phyloP scores from a whole-genome alignment of 2,329 filamentous ascomycete species.

The Hymenoscyphus fraxineus region DNA sequence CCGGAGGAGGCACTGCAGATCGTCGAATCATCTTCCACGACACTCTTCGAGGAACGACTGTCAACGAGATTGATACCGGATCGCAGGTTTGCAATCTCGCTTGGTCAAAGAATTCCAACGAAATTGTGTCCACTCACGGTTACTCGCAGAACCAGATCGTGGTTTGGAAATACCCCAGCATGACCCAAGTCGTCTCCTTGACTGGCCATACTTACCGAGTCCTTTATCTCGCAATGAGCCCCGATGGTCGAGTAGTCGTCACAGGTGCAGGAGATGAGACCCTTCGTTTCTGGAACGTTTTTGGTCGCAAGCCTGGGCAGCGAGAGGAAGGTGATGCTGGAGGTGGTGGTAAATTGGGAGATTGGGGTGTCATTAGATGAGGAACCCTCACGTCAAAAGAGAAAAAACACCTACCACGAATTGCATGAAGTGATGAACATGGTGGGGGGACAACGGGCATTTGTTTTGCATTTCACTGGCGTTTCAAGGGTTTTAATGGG shows the following conservation, averaged over 20 bases:
- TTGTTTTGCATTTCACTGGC: neutral
- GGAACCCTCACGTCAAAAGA: neutral
- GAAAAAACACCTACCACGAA: neutral
- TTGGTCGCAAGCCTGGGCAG: constrained; percentile 74
- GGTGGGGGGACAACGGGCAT: neutral
- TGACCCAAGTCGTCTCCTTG: constrained; percentile 92
- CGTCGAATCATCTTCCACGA: constrained; percentile 98
- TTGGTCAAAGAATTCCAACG: constrained; percentile 96
- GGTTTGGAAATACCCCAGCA: constrained; percentile 98
- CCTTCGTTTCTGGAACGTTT: constrained; percentile 93
- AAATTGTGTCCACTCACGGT: constrained; percentile 94
- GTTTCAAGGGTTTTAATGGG: neutral
- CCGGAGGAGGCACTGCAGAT: constrained; percentile 92
- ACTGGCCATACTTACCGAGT: constrained; percentile 97
- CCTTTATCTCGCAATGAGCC: constrained; percentile 94
- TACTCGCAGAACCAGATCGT: constrained; percentile 99
- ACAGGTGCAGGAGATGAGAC: constrained; percentile 97
- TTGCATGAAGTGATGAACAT: neutral
- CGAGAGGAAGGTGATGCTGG: constrained; percentile 63
- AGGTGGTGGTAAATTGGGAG: constrained; percentile 59
- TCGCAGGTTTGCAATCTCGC: constrained; percentile 98
- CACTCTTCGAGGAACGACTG: constrained; percentile 73
- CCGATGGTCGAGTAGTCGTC: constrained; percentile 88
- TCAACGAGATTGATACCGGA: constrained; percentile 91
- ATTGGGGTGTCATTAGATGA: constrained; percentile 80